Percentiles rank a stretch among this genome's conserved stretches.
Conservation (phyloP, 2,329 filamentous ascomycete genomes). For the Chrysoporthe austroafricana region DNA sequence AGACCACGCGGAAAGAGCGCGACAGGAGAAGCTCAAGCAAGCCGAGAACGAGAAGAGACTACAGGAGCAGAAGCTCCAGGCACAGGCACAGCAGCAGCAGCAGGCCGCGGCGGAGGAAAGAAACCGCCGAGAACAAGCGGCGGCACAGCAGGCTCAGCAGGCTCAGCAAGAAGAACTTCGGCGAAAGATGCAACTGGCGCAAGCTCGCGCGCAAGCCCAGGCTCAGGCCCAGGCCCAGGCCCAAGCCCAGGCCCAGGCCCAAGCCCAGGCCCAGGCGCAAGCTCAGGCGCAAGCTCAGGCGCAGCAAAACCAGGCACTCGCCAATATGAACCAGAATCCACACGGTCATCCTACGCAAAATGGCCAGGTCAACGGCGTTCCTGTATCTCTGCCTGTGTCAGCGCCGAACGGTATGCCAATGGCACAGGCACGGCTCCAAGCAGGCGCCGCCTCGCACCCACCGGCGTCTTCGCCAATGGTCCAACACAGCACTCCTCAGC, state of each 20-base stretch:
- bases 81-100: constrained; percentile 47
- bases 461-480: constrained; percentile 70
- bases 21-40: constrained; percentile 73
- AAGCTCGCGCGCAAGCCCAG: constrained; percentile 37
- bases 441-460: constrained; percentile 62
- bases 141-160: constrained; percentile 34
- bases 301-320: constrained; percentile 41
- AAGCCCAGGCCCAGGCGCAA: constrained; percentile 36
- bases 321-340: constrained; percentile 42
- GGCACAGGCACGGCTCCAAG: constrained; percentile 51
- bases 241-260: constrained; percentile 34
- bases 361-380: constrained; percentile 49
- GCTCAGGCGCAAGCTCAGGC: constrained; percentile 33
- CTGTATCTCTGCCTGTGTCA: constrained; percentile 34
- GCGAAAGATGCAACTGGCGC: constrained; percentile 36
- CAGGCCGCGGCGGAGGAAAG: constrained; percentile 48
- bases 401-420: constrained; percentile 41
- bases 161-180: constrained; percentile 30
- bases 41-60: constrained; percentile 61
- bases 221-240: constrained; percentile 31
- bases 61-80: constrained; percentile 52
- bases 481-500: constrained; percentile 66
- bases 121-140: constrained; percentile 42
- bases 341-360: constrained; percentile 50
- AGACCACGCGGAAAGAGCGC: constrained; percentile 76